Base-by-base conservation (phyloP, 495 filamentous ascomycete genomes). In the Penicillium daleae region DNA sequence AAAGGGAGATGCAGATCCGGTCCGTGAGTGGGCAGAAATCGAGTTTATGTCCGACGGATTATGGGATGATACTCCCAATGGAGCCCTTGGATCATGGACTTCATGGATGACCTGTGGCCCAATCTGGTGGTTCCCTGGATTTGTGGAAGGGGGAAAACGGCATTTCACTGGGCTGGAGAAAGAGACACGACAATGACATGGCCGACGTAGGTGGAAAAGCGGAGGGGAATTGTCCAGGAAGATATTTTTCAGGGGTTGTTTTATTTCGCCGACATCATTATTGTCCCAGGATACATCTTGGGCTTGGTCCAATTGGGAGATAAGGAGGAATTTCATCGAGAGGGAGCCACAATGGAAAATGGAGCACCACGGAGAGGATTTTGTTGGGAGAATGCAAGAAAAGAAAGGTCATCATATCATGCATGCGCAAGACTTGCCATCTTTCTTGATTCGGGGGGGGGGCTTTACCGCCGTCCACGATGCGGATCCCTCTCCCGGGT, bases 401-500 rank as follows among this genome's bases (percentile, higher is more conserved):
- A 59, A n/a, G n/a, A 31, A 57, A 49, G 56, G 48, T 49, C 57
- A 70, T 64, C 54, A 56, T 42, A 42, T 39, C 37, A 27, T 56
- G 50, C 37, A 61, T 48, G 63, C 53, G 65, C 55, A 64, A 65
- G 59, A 65, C 21, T n/a, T 26, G 54, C 37, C 37, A 42, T 40
- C 15, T 40, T 42, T 39, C 22, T 56, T 29, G 24, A 42, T 31
- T 53, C 27, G 35, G 42, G 21, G n/a, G n/a, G n/a, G n/a, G n/a
- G n/a, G 39, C 69, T 68, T 32, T 52, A 52, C 49, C 74, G 78
- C 66, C 78, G 75, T 62, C 77, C 72, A 59, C 78, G 78, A 42
- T 77, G 75, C 33, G 74, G 71, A 56, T 80, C 75, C 59, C 77
- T 66, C 59, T 79, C 73, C 71, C 76, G 68, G 67, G 79, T 67